Evolutionary conservation across 345 rosid genomes (phyloP), one percentile per base, ranked within the genome.

Genomic region (Triadica sebifera): DNA sequence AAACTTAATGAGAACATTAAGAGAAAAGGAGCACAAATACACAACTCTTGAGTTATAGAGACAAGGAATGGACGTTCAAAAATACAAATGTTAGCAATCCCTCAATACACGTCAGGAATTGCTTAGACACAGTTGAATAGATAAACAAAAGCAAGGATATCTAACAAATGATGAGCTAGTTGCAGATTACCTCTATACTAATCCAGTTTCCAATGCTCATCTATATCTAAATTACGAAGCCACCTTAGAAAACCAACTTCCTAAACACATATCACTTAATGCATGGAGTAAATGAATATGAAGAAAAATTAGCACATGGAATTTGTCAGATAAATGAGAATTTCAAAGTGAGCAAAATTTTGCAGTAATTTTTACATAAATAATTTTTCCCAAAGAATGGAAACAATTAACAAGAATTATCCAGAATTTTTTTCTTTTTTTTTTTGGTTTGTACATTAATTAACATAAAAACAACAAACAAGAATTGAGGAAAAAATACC

Each of bases 201-300:
- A 22, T 47, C 20, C 15, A 45, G 17, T 38, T 71, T 45, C 10
- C 11, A 29, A 8, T 46, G 10, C 16, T 19, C 24, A 19, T 47
- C 50, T 13, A 16, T 1, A 45, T 15, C 12, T 29, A 59, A 45
- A 6, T 17, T 24, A 55, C 17, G 46, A 49, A 6, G 41, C 29
- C 53, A 62, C 51, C 51, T 63, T 13, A n/a, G 47, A 61, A 63
- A 74, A 24, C 47, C 25, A 19, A 72, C 38, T 72, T 62, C 58
- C 49, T 17, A 38, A 43, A 34, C 15, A 57, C n/a, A 51, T 45
- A 22, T 58, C 22, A 57, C 47, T 43, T 43, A 11, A 38, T 52
- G 24, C 25, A 69, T 55, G n/a, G 20, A 51, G 6, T 68, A 19
- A 16, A 16, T 20, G n/a, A n/a, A 8, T 4, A 55, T 53, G 37